Evolutionary conservation across 2,329 filamentous ascomycete species (phyloP), one percentile per base, ranked within the genome.

Genomic region (Botrytis medusae): DNA sequence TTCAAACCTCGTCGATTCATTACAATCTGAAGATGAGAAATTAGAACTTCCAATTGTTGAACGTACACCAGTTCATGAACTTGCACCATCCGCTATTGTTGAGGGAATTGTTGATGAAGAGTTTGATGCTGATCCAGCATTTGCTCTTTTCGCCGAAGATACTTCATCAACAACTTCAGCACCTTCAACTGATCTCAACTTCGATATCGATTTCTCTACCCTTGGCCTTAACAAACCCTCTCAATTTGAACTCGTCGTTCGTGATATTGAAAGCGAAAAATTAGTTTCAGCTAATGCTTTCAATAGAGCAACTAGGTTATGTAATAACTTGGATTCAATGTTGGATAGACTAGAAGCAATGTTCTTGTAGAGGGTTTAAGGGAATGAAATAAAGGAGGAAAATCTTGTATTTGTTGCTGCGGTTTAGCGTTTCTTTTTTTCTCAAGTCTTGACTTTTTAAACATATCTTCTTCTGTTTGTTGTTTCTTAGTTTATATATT

Each of bases 211-310:
- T 51, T 80, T 86, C 70, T 86, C 88, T 64, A 87, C 87, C 54
- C 83, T 92, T 74, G 84, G 87, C 74, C 80, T 87, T 1, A 90
- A 92, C 77, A 95, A 95, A 85, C 83, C 86, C 4, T 84, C 88
- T 22, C 86, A 88, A 67, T 89, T 88, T 78, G 88, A 92, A 76
- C 86, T 94, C n/a, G 84, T 92, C 44, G 87, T 92, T 22, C 29
- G 40, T 72, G 85, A 84, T 40, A 84, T 85, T 1, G 84, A 87
- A 74, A 86, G 85, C 1, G 84, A 87, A 74, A 86, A 87, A 70
- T 79, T 72, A 34, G 40, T 73, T 25, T 70, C 72, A 18, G 71
- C 77, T 42, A 73, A 75, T 32, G 76, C 76, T 20, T 74, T 80
- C 48, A 61, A 71, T 34, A 75, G 75, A 61, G 74, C 78, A 5